Base-by-base conservation (phyloP, 2,329 filamentous ascomycete genomes). In the Diatrype stigma region DNA sequence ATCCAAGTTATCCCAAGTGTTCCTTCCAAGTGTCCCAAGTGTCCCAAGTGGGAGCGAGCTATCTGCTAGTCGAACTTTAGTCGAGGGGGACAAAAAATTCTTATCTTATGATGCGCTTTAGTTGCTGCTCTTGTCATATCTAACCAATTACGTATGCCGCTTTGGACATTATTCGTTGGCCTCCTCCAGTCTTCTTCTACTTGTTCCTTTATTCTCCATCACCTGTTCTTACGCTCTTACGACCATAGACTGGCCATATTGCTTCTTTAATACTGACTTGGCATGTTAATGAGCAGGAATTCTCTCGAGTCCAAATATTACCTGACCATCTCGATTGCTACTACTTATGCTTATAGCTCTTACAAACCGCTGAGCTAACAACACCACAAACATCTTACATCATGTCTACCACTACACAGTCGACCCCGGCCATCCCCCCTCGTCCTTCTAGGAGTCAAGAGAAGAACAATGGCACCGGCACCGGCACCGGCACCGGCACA, bases 381-480 rank as follows among this genome's bases (percentile, higher is more conserved):
- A 51, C 45, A 21, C 19, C 8, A 16, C 21, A 16, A n/a, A 7
- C 3, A 6, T 12, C 49, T 34, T 47, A n/a, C 46, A 64, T 52
- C 56, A 82, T 81, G 76, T 75, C 79, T 59, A 68, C 78, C 60
- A 67, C 77, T 54, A 75, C 76, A 70, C 74, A 75, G 66, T 71
- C 63, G 32, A 46, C 72, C 49, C 81, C 82, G n/a, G 63, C 63
- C 49, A 72, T 85, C 51, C 82, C 82, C 45, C 80, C 81, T 60
- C 78, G 82, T 55, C 82, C 81, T 10, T 69, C 71, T 38, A 75
- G 76, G 63, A 71, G 67, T 57, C 73, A 75, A 58, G 79, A 80
- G 48, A 76, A 73, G 56, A 68, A 72, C 52, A 65, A 70, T 48
- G 12, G n/a, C 12, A 16, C 40, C 22, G 59, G 68, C 23, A 46